Base-by-base conservation (phyloP, 2,329 filamentous ascomycete species). In the Lachnellula occidentalis region DNA sequence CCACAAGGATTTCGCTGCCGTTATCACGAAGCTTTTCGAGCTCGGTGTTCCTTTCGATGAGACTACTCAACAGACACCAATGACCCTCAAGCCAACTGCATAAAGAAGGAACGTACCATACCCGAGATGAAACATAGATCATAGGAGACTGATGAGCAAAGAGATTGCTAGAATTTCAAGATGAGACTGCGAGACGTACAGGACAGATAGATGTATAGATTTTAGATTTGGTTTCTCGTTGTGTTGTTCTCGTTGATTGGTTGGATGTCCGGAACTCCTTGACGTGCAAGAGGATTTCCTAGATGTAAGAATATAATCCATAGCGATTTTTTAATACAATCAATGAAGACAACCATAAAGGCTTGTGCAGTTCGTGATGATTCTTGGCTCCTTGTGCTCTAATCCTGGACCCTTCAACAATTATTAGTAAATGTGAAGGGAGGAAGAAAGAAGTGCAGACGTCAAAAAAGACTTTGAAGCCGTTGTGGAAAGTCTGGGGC, bases 1-100 rank as follows among this genome's bases (percentile, higher is more conserved):
- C 82, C 97, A 97, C 82, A 86, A 87, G 73, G 92, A 97, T 72
- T 99, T 97, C 72, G 78, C 85, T 12, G 81, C 84, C 39, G 91
- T 87, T 50, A 78, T 92, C 54, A 74, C 81, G 65, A 92, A 87
- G 78, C 82, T 99, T 48, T 92, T 97, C 64, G 92, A 97, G 80
- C 83, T 96, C 14, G 92, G 92, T 66, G 92, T 97, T 56, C 92
- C 92, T 36, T 97, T 96, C 72, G 73, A 83, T 65, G 81, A 82
- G 71, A 79, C 80, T 64, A 72, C 73, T 14, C 78, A 86, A 71
- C 78, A 78, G 67, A 72, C 74, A 46, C 71, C 74, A 61, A 86
- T 78, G 73, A 77, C 74, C 63, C 83, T 92, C 76, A 90, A 90
- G 82, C 70, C 76, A 55, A 69, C 67, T 36, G 64, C 66, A 45